Evolutionary conservation across 345 rosid genomes (phyloP).

Genomic region (Populus euphratica): DNA sequence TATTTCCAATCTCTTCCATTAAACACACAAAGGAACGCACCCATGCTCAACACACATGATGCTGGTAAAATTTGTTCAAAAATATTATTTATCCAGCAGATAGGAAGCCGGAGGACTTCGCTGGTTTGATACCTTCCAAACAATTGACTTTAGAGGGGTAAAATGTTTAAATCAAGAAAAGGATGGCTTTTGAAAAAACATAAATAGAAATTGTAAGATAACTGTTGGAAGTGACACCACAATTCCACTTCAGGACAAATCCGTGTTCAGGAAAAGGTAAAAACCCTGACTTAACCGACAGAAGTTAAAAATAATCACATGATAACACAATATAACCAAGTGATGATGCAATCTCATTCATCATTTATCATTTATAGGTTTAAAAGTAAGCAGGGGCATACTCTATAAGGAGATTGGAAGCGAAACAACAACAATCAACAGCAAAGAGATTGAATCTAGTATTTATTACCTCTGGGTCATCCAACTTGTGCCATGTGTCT

Average conservation of each 20-base stretch:
- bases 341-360: not conserved
- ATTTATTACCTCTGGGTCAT: constrained; percentile 53
- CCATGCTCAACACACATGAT: not conserved
- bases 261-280: not conserved
- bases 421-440: constrained; percentile 3
- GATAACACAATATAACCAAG: not conserved
- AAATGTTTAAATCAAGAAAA: not conserved
- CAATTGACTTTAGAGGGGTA: not conserved
- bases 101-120: not conserved
- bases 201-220: not conserved
- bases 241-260: not conserved
- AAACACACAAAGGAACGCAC: not conserved
- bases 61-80: not conserved
- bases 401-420: not conserved
- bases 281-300: not conserved
- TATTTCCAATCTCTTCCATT: not conserved
- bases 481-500: constrained; percentile 64
- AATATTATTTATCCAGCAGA: not conserved
- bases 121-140: not conserved
- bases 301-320: not conserved
- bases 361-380: not conserved
- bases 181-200: not conserved
- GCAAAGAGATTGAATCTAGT: not conserved
- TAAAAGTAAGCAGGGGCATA: not conserved
- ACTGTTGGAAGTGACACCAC: not conserved